Conservation (phyloP, 192 early-diverging fungal genomes). For the Linnemannia zychae region DNA sequence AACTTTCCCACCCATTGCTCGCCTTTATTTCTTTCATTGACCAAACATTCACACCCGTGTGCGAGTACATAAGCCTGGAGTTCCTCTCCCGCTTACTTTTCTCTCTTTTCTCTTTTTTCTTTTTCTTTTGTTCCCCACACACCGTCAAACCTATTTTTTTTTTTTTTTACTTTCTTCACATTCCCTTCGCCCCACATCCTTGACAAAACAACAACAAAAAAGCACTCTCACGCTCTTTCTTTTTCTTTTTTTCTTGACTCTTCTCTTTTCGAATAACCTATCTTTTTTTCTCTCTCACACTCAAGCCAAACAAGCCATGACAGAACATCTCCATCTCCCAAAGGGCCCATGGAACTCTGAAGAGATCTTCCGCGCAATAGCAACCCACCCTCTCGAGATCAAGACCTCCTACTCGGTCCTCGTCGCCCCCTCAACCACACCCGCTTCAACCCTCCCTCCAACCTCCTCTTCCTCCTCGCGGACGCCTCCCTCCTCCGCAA, state of each 20-base stretch:
- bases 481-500: neutral
- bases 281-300: neutral
- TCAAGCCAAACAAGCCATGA: neutral
- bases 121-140: neutral
- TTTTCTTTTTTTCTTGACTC: neutral
- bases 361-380: slow-evolving; percentile 19
- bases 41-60: neutral
- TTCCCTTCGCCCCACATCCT: neutral
- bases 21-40: neutral
- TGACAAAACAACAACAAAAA: neutral
- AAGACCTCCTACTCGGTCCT: slow-evolving; percentile 4
- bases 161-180: neutral
- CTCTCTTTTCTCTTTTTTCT: neutral
- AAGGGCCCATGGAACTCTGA: slow-evolving; percentile 11
- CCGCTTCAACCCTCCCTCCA: neutral
- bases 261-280: neutral
- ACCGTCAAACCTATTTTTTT: neutral
- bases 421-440: neutral
- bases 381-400: slow-evolving; percentile 11
- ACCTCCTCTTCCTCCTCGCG: neutral
- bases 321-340: neutral
- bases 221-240: neutral
- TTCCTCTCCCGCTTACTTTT: neutral
- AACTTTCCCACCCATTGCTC: neutral
- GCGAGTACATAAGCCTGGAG: no score